Percentiles rank a stretch among this genome's conserved stretches.
Conservation (phyloP, 2,329 filamentous ascomycete species). For the Tolypocladium ovalisporum region DNA sequence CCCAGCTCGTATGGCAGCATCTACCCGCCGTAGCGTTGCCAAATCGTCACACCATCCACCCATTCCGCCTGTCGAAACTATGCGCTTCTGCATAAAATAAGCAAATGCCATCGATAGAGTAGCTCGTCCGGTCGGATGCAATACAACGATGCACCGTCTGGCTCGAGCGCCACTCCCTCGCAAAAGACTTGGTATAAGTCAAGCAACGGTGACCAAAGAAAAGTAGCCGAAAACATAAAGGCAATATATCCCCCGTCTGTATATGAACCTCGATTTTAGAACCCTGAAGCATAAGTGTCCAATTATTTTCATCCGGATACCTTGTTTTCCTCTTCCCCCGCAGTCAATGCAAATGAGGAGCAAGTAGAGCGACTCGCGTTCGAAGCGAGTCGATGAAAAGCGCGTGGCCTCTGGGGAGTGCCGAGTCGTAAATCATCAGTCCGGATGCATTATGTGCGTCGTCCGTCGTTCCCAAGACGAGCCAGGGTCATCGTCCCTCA, state of each 20-base stretch:
- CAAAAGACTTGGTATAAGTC: neutral
- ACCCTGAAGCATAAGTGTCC: neutral
- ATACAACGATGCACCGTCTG: neutral
- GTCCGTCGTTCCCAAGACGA: neutral
- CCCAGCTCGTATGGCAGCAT: neutral
- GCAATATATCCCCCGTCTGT: constrained; percentile 1
- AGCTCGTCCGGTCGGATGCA: neutral
- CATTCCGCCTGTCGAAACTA: neutral
- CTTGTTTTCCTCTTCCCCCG: neutral
- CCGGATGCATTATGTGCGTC: neutral
- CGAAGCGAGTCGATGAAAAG: neutral
- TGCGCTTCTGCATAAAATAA: neutral
- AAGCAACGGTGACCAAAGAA: neutral
- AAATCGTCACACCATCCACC: neutral
- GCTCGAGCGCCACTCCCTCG: neutral
- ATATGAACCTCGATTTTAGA: neutral
- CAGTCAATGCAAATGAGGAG: neutral
- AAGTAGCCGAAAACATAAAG: neutral
- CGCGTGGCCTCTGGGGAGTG: neutral
- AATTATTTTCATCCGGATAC: constrained; percentile 1
- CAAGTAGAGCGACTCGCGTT: neutral
- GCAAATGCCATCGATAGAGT: neutral
- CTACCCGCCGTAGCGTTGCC: neutral
- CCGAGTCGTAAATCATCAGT: neutral
- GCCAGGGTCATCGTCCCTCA: constrained; percentile 17